Conservation (phyloP, 495 filamentous ascomycete species). For the Immersiella caudata region DNA sequence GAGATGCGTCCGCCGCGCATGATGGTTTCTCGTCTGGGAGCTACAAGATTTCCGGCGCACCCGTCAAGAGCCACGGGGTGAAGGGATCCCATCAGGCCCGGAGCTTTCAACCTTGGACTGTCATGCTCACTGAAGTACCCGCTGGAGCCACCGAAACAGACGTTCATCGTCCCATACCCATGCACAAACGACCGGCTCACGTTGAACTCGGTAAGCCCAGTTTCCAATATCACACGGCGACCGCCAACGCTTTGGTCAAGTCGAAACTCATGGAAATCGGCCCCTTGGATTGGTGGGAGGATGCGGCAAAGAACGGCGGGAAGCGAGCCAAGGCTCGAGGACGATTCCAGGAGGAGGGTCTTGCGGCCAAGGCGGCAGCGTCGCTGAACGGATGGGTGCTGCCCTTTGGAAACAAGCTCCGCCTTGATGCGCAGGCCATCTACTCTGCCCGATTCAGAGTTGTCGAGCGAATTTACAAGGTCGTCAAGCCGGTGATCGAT, state of each 20-base stretch:
- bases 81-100: background rate
- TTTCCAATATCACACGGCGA: slow-evolving; percentile 25
- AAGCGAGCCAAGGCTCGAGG: slow-evolving; percentile 40
- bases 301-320: slow-evolving; percentile 15
- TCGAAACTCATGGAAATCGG: slow-evolving; percentile 36
- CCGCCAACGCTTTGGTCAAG: slow-evolving; percentile 23
- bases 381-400: slow-evolving; percentile 28
- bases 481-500: slow-evolving; percentile 39
- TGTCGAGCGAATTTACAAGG: slow-evolving; percentile 38
- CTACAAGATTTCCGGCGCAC: slow-evolving; percentile 23
- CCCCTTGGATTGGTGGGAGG: slow-evolving; percentile 40
- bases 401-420: slow-evolving; percentile 28
- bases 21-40: slow-evolving; percentile 23
- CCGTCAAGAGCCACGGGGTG: slow-evolving; percentile 16
- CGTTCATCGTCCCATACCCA: slow-evolving; percentile 25
- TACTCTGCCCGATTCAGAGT: slow-evolving; percentile 44
- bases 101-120: slow-evolving; percentile 25
- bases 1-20: slow-evolving; percentile 10
- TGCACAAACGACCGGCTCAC: slow-evolving; percentile 11
- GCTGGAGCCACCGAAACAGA: slow-evolving; percentile 21
- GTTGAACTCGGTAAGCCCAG: slow-evolving; percentile 30
- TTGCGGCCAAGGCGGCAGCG: slow-evolving; percentile 37
- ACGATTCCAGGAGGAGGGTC: slow-evolving; percentile 34
- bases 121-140: slow-evolving; percentile 33
- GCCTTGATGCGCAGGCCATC: slow-evolving; percentile 37